A percentile compares a stretch with the other conserved stretches of the same genome.
These are phyloP conservation scores for Aspergillus pseudoviridinutans DNA, from an alignment of 2,329 filamentous ascomycete genomes.

Conservation along the genomic window DNA sequence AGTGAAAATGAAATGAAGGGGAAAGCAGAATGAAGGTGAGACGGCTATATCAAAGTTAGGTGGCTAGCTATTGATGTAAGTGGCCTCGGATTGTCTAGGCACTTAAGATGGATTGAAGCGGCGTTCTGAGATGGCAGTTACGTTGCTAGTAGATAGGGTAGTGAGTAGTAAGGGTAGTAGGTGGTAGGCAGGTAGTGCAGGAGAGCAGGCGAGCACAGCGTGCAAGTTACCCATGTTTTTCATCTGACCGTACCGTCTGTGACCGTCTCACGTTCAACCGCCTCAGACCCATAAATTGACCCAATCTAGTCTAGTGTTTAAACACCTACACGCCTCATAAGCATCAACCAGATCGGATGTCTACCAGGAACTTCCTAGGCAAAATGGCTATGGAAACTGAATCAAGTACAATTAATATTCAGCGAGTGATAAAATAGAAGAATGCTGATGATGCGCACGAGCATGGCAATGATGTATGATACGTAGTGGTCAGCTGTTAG, in stretches of 20 bases:
- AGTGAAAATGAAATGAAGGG: background rate
- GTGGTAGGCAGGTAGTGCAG: conserved; percentile 13
- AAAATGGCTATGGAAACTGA: background rate
- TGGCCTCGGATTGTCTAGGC: conserved; percentile 14
- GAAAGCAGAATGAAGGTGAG: background rate
- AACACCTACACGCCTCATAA: background rate
- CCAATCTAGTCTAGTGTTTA: conserved; percentile 13
- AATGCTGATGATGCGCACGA: background rate
- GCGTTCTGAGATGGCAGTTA: conserved; percentile 23
- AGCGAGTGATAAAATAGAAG: conserved; percentile 8
- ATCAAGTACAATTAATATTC: background rate
- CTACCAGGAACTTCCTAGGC: background rate
- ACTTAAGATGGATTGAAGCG: conserved; percentile 17
- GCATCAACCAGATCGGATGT: no score
- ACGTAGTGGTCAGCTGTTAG: background rate
- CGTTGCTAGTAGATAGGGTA: conserved; percentile 14
- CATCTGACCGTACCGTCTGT: conserved; percentile 6
- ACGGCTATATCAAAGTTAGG: background rate
- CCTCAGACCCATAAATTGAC: conserved; percentile 4
- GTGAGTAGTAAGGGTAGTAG: no score
- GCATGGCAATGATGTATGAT: background rate
- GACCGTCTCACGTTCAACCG: conserved; percentile 21
- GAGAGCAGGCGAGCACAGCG: conserved; percentile 26
- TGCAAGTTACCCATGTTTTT: conserved; percentile 16
- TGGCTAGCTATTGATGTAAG: conserved; percentile 13